A percentile compares a stretch with the other conserved stretches of the same genome.
phyloP scores from a whole-genome alignment of 1,139 yeast species.

The Protomyces inouyei region DNA sequence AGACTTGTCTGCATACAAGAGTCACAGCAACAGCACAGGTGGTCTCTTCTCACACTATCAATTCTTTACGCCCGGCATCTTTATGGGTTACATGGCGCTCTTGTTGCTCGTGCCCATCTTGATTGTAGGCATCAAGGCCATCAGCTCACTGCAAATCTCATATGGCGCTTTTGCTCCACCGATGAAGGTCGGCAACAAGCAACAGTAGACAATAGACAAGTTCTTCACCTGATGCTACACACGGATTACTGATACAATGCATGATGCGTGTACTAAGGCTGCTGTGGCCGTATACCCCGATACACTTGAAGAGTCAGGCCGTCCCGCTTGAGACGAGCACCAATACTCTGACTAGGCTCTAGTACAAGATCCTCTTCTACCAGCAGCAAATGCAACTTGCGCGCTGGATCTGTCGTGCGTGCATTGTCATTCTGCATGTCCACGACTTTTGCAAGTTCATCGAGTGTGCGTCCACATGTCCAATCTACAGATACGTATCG shows the following conservation, averaged over 20 bases:
- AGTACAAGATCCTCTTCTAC: conserved; percentile 1
- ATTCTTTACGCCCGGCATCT: conserved; percentile 60
- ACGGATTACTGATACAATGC: neutral
- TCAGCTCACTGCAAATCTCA: conserved; percentile 58
- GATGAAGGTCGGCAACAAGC: conserved; percentile 26
- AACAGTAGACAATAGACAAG: neutral
- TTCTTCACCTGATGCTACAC: neutral
- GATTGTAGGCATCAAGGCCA: conserved; percentile 56
- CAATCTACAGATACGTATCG: conserved; percentile 3
- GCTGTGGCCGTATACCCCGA: conserved; percentile 2
- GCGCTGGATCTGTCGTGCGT: neutral
- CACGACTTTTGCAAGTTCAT: neutral
- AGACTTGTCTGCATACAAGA: neutral
- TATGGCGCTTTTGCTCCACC: conserved; percentile 65
- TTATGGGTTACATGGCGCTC: conserved; percentile 60
- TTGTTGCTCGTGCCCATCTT: conserved; percentile 51
- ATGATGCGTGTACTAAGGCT: neutral
- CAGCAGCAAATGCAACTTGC: conserved; percentile 9
- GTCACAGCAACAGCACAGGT: conserved; percentile 1
- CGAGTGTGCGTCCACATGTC: conserved; percentile 8
- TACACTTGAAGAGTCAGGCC: conserved; percentile 2
- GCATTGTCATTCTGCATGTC: conserved; percentile 19
- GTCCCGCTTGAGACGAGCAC: neutral
- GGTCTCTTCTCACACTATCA: conserved; percentile 47
- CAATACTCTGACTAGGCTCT: conserved; percentile 13